These are phyloP conservation scores for Celoporthe dispersa DNA, from an alignment of 2,329 filamentous ascomycete species.

Conservation along the genomic window DNA sequence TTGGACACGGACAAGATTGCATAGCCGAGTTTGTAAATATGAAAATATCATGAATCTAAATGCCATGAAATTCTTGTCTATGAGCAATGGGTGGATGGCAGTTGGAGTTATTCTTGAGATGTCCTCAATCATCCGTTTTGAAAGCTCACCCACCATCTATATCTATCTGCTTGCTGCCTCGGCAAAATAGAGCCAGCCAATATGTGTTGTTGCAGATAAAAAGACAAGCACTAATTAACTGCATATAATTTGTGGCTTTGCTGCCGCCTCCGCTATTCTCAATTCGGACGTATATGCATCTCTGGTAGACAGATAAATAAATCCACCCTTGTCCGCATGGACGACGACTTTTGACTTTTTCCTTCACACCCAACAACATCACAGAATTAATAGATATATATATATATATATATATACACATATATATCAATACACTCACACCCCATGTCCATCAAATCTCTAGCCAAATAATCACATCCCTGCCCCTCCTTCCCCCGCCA, in stretches of 20 bases:
- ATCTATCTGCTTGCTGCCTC: neutral
- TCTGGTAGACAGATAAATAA: neutral
- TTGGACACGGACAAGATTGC: constrained; percentile 22
- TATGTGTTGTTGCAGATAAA: neutral
- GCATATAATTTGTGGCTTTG: neutral
- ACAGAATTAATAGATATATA: too few species aligned
- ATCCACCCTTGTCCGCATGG: too few species aligned
- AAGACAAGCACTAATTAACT: neutral
- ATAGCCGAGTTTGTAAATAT: constrained; percentile 19
- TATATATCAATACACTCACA: too few species aligned
- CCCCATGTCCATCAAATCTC: neutral
- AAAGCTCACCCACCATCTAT: too few species aligned
- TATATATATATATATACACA: too few species aligned
- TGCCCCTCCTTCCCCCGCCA: neutral
- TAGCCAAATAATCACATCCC: neutral
- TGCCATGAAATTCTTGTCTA: neutral
- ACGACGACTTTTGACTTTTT: too few species aligned
- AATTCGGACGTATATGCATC: neutral
- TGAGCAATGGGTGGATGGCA: neutral
- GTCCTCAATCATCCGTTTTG: too few species aligned
- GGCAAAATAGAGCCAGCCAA: neutral
- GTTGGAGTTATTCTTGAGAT: neutral
- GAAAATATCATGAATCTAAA: constrained; percentile 17
- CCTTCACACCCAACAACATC: too few species aligned
- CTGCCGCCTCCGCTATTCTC: neutral